Percentiles rank a stretch among this genome's conserved stretches.
Conservation (phyloP, 441 rosid genomes). For the Jatropha podagrica region DNA sequence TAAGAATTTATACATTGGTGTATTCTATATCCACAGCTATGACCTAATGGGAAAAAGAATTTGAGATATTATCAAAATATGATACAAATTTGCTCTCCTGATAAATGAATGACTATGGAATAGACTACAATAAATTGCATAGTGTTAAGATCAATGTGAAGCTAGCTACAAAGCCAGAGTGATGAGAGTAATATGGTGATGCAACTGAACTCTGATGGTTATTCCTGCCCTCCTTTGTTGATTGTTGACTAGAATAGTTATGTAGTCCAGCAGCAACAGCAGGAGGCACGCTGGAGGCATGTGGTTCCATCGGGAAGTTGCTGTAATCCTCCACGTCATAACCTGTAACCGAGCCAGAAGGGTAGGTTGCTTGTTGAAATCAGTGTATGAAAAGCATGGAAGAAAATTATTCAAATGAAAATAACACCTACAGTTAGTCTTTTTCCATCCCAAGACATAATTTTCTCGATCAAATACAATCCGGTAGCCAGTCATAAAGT, state of each 20-base stretch:
- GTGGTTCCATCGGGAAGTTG: constrained; percentile 32
- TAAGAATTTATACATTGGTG: too few relatives aligned
- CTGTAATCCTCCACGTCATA: constrained; percentile 51
- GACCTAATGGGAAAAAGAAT: too few relatives aligned
- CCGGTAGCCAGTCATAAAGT: constrained; percentile 77
- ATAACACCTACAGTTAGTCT: constrained; percentile 59
- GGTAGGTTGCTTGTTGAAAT: neutral
- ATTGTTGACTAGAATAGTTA: constrained; percentile 33
- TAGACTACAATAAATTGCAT: constrained; percentile 34
- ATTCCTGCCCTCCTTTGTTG: constrained; percentile 31
- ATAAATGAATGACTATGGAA: constrained; percentile 18
- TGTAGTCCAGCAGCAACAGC: constrained; percentile 58
- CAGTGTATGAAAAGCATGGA: neutral
- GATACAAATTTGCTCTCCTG: neutral
- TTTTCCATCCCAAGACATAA: constrained; percentile 74
- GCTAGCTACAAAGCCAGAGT: constrained; percentile 21
- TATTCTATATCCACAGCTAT: too few relatives aligned
- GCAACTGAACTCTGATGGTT: constrained; percentile 38
- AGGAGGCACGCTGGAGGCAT: constrained; percentile 49
- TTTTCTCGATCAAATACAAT: constrained; percentile 79
- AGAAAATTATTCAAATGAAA: constrained; percentile 3
- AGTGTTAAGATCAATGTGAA: constrained; percentile 32
- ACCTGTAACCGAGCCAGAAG: constrained; percentile 39
- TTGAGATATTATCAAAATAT: too few relatives aligned
- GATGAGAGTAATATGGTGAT: constrained; percentile 18